These are phyloP conservation scores for Arachis monticola DNA, from an alignment of 331 rosid genomes.

Conservation along the genomic window DNA sequence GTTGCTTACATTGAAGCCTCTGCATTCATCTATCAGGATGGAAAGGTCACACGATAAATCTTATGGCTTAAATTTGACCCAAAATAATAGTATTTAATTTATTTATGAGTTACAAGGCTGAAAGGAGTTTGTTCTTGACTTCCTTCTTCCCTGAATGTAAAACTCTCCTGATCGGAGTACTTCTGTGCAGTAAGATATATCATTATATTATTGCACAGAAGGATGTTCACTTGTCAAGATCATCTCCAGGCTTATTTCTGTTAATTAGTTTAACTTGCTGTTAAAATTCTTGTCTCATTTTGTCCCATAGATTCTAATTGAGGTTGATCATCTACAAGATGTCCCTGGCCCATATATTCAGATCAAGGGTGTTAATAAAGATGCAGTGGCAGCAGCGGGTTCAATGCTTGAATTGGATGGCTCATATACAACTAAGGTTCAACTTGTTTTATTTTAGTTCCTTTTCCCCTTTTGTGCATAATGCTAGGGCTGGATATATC, in stretches of 20 bases:
- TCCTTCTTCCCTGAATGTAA: neutral
- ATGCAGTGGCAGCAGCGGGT: constrained; percentile 92
- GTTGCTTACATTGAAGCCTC: constrained; percentile 98
- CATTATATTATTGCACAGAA: too few relatives aligned
- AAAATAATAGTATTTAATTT: constrained; percentile 29
- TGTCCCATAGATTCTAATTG: constrained; percentile 68
- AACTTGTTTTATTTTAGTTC: constrained; percentile 31
- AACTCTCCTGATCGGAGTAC: too few relatives aligned
- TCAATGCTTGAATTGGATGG: constrained; percentile 85
- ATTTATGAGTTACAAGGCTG: constrained; percentile 31
- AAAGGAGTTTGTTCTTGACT: constrained; percentile 32
- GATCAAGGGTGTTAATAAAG: constrained; percentile 93
- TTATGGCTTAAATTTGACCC: constrained; percentile 30
- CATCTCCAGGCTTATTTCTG: constrained; percentile 23
- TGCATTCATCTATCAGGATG: constrained; percentile 95
- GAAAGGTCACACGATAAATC: constrained; percentile 70
- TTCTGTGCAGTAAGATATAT: too few relatives aligned
- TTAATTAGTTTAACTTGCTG: constrained; percentile 13
- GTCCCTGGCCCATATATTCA: constrained; percentile 87
- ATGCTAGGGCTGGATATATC: constrained; percentile 32
- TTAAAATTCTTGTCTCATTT: constrained; percentile 14
- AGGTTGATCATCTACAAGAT: constrained; percentile 98
- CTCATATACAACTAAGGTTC: constrained; percentile 91
- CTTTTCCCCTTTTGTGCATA: constrained; percentile 15
- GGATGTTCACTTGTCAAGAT: neutral